These are phyloP conservation scores for Emmonsiellopsis sp. DNA, from an alignment of 2,329 filamentous ascomycete species.

Conservation along the genomic window DNA sequence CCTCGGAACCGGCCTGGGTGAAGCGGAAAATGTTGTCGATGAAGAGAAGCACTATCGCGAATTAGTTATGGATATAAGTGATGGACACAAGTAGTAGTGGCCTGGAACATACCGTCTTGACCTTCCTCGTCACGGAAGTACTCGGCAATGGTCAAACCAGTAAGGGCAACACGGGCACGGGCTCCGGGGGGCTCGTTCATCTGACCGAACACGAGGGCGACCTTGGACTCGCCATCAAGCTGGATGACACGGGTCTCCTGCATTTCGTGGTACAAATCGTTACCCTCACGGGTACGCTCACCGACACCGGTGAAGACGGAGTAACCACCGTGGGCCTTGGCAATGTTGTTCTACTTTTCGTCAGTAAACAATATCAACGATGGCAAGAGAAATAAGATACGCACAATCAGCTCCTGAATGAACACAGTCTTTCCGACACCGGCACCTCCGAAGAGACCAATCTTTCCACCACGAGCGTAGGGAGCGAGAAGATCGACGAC, in stretches of 20 bases:
- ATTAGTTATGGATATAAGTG: constrained; percentile 11
- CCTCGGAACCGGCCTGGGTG: constrained; percentile 99
- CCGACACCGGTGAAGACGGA: constrained; percentile 99
- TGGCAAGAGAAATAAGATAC: constrained; percentile 18
- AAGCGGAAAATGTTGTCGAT: constrained; percentile 99
- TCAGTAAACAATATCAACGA: constrained; percentile 8
- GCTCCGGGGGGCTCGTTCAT: constrained; percentile 99
- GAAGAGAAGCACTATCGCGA: constrained; percentile 74
- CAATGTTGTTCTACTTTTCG: constrained; percentile 83
- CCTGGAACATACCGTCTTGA: constrained; percentile 62
- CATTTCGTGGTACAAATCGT: constrained; percentile 99
- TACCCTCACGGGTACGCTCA: constrained; percentile 99
- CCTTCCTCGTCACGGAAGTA: constrained; percentile 75
- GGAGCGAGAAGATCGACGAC: constrained; percentile 98
- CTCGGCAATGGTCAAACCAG: constrained; percentile 61
- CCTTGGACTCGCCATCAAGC: constrained; percentile 98
- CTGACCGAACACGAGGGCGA: constrained; percentile 98
- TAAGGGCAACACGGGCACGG: constrained; percentile 98
- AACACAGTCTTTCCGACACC: constrained; percentile 99
- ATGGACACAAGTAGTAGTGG: not conserved
- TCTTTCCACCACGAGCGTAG: constrained; percentile 99
- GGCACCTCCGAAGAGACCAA: constrained; percentile 99
- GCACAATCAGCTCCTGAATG: constrained; percentile 97
- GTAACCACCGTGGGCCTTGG: constrained; percentile 99
- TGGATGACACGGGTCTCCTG: constrained; percentile 99